phyloP scores from a whole-genome alignment of 352 stramenopile genomes.

The Phytophthora pini region DNA sequence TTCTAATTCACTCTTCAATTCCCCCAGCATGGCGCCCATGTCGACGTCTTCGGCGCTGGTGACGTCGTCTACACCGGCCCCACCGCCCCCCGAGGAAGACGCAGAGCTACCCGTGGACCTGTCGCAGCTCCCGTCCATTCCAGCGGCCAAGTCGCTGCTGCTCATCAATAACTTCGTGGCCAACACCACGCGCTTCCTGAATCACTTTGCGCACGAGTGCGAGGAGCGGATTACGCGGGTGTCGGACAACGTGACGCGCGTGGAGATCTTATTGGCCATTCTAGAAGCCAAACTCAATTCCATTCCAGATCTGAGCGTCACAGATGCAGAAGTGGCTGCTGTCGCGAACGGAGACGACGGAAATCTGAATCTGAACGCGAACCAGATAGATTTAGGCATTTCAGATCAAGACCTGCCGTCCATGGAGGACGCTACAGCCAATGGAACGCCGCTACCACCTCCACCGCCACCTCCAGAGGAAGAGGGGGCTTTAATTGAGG shows the following conservation, averaged over 20 bases:
- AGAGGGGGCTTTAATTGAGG: constrained; percentile 19
- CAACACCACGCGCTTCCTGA: constrained; percentile 89
- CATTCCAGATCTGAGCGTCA: constrained; percentile 80
- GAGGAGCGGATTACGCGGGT: constrained; percentile 81
- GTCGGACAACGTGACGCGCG: constrained; percentile 75
- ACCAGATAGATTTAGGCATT: constrained; percentile 61
- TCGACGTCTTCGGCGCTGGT: constrained; percentile 75
- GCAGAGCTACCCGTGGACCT: constrained; percentile 80
- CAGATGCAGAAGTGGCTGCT: constrained; percentile 63
- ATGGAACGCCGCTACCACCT: constrained; percentile 49
- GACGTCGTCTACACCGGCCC: constrained; percentile 14
- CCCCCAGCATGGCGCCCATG: constrained; percentile 32
- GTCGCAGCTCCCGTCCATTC: constrained; percentile 77
- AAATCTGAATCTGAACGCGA: constrained; percentile 13
- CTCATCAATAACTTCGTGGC: constrained; percentile 89
- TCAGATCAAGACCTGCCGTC: constrained; percentile 69
- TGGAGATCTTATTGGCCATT: constrained; percentile 87
- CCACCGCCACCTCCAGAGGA: constrained; percentile 49
- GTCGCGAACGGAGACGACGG: constrained; percentile 27
- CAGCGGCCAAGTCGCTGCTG: constrained; percentile 79
- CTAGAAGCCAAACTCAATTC: constrained; percentile 87
- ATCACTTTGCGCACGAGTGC: constrained; percentile 86
- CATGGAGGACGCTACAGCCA: constrained; percentile 41
- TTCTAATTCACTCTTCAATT: constrained; percentile 26
- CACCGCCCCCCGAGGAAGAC: constrained; percentile 49